A percentile compares a stretch with the other conserved stretches of the same genome.
phyloP scores from a whole-genome alignment of 371 early-diverging fungal genomes.

The Coemansia sp. region DNA sequence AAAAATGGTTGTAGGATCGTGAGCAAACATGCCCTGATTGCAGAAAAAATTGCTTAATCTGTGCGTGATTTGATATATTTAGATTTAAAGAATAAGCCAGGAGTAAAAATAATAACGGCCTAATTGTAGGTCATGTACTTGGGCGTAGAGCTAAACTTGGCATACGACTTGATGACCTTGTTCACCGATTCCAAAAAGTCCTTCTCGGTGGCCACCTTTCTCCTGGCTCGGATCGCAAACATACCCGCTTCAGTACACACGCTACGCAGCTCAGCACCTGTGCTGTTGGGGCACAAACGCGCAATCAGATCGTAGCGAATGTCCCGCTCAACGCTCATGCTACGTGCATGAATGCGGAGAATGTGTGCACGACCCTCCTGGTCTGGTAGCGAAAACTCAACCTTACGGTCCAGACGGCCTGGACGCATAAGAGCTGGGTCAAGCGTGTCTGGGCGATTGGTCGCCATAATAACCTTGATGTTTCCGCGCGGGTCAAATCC shows the following conservation, averaged over 20 bases:
- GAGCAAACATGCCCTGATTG: neutral
- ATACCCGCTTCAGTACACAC: conserved; percentile 99
- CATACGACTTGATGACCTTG: conserved; percentile 99
- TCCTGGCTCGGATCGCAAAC: conserved; percentile 99
- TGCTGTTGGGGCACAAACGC: conserved; percentile 98
- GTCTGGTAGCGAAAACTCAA: conserved; percentile 98
- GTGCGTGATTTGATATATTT: neutral
- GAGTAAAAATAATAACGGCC: neutral
- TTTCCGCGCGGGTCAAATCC: conserved; percentile 99
- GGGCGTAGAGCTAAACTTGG: conserved; percentile 95
- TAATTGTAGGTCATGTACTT: conserved; percentile 76
- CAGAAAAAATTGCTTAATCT: conserved; percentile 13
- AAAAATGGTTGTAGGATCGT: neutral
- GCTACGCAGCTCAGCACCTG: conserved; percentile 95
- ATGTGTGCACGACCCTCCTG: conserved; percentile 97
- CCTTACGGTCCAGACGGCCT: conserved; percentile 99
- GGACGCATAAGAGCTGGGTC: conserved; percentile 99
- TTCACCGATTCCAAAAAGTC: conserved; percentile 99
- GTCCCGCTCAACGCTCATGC: conserved; percentile 97
- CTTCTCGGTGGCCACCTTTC: conserved; percentile 99
- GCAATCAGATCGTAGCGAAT: conserved; percentile 99
- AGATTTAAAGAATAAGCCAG: neutral
- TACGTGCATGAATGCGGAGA: conserved; percentile 98
- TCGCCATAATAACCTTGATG: conserved; percentile 99
- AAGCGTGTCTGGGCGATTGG: conserved; percentile 98